Base-by-base conservation (phyloP, 768 basidiomycete genomes). In the Epithele typhae region DNA sequence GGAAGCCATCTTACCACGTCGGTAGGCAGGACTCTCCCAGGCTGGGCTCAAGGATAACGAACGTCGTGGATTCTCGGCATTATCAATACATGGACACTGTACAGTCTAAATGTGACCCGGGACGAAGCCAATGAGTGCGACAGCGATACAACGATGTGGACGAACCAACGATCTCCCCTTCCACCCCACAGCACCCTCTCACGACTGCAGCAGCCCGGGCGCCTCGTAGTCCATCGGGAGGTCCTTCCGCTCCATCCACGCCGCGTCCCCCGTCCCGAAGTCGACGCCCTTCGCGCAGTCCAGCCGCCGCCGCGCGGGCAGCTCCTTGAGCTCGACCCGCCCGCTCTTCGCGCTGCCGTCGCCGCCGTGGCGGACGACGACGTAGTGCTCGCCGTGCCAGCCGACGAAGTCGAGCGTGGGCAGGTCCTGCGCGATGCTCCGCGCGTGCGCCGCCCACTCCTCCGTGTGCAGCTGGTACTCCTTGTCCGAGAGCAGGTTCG, bases 211-310 rank as follows among this genome's bases (percentile, higher is more conserved):
- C 57, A 75, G 59, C 9, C 72, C 77, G 12, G 81, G 76, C 67
- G 76, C 73, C 67, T 84, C 82, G 64, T 82, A 84, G 63, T 84
- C 82, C 67, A 84, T 82, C 45, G 82, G 82, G n/a, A 86, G 78
- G 53, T 86, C 82, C 65, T 81, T 84, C 57, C 81, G 68, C 65
- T 83, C 82, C 59, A 82, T 63, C 82, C 82, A 84, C 36, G 75
- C 70, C 24, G 76, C 78, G 58, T 82, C 81, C 25, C 77, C 77
- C 32, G 73, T 70, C 14, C 81, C 81, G 43, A 84, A 62, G 63
- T 84, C 81, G 17, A 84, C 79, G 25, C 81, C 81, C 53, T 77
- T 81, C 35, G 78, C 80, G 57, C 80, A 82, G 59, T 84, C 82
- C 43, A 82, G 58, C 32, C 79, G 59, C 41, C 79, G 60, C 44